Base-by-base conservation (phyloP, 1,284 basidiomycete genomes). In the Apiotrichum veenhuisii region DNA sequence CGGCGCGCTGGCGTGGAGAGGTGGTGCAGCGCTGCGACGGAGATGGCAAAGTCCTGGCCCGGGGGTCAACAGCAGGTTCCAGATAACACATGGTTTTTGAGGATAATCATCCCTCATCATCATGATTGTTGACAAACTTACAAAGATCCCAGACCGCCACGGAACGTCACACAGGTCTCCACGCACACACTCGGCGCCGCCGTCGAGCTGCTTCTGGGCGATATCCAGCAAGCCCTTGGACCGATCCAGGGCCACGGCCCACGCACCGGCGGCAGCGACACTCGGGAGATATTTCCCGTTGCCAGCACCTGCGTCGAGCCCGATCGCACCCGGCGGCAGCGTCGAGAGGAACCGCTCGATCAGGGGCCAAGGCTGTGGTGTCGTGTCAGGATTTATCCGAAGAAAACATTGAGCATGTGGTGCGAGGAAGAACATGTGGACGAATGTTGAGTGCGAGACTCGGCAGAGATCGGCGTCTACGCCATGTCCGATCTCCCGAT, bases 211-310 rank as follows among this genome's bases (percentile, higher is more conserved):
- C 37, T 73, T 75, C 66, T 78, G 80, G 1, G 93, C 93, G 57
- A 91, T 84, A 38, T 82, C 75, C n/a, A 96, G 79, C 50, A 97
- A 76, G 54, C 87, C 91, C 26, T 77, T 75, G 66, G 87, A 91
- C 65, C 87, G 82, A 75, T 97, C 93, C 27, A 95, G 78, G 1
- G 91, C 92, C 40, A 96, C 80, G 10, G 87, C 89, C 37, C 64
- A 58, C 18, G 58, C 46, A 1, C 69, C 64, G 68, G 64, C 10
- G 82, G 85, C 22, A 33, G 61, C 54, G 11, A 69, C 59, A 26
- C 89, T 77, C 3, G 87, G 85, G 1, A 98, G 83, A 74, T 98
- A 98, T 81, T 98, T 98, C 45, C 96, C 96, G 65, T 99, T 99
- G 0, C 96, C 96, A 20, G 92, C 94, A 10, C 96, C 96, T 14